These are phyloP conservation scores for Talaromyces islandicus DNA, from an alignment of 2,329 filamentous ascomycete genomes.

Conservation along the genomic window DNA sequence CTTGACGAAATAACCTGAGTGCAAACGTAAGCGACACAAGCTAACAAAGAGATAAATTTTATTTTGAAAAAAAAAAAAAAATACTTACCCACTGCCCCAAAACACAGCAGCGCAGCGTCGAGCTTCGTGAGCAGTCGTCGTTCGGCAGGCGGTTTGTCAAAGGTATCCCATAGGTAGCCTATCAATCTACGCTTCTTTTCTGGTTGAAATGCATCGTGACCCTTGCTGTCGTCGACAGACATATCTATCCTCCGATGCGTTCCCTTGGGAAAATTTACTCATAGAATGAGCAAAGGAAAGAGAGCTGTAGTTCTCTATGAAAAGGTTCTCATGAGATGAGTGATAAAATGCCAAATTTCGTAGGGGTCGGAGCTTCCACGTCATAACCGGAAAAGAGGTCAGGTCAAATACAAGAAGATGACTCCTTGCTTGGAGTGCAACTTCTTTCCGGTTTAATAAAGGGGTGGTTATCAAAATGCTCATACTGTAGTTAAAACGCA, in stretches of 20 bases:
- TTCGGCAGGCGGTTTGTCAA: constrained; percentile 48
- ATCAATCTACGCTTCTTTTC: constrained; percentile 37
- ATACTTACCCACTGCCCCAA: constrained; percentile 38
- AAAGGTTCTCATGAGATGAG: background rate
- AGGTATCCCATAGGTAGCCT: constrained; percentile 49
- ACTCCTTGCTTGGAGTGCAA: background rate
- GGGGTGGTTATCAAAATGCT: background rate
- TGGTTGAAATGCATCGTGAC: constrained; percentile 14
- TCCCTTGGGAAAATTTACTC: background rate
- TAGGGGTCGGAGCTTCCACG: background rate
- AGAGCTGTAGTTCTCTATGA: background rate
- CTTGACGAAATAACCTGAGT: constrained; percentile 46
- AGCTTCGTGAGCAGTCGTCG: constrained; percentile 45
- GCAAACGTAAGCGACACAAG: background rate
- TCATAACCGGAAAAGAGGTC: background rate
- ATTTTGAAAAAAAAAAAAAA: background rate
- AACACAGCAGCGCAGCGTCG: constrained; percentile 43
- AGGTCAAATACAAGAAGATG: background rate
- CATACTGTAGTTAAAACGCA: background rate
- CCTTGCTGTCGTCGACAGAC: constrained; percentile 6
- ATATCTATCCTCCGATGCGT: background rate
- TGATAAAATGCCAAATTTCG: background rate
- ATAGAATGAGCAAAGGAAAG: background rate
- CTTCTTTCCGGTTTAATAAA: background rate
- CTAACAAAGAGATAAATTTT: background rate